A percentile compares a stretch with the other conserved stretches of the same genome.
Evolutionary conservation across 169 alveolate genomes (phyloP).

Genomic region (Cryptosporidium bovis): DNA sequence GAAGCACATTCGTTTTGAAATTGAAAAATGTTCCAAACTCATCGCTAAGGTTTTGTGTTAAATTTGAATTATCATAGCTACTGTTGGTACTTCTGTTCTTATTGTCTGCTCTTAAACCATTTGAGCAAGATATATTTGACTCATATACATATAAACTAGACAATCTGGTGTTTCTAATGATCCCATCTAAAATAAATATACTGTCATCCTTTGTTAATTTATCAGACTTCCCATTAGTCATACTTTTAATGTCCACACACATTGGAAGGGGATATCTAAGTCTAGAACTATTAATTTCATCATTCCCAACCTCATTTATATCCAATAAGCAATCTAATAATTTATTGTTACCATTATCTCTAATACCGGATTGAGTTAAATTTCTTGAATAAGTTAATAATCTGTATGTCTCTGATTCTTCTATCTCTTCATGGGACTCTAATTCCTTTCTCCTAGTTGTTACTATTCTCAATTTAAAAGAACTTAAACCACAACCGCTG

Average conservation of each 20-base stretch:
- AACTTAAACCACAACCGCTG: neutral
- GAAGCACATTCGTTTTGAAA: conserved; percentile 88
- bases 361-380: conserved; percentile 24
- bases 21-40: conserved; percentile 79
- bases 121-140: conserved; percentile 87
- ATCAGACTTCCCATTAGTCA: neutral
- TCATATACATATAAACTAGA: conserved; percentile 89
- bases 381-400: conserved; percentile 48
- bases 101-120: no score
- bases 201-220: no score
- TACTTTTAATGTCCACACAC: conserved; percentile 2
- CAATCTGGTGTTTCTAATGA: conserved; percentile 12
- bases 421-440: neutral
- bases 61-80: no score
- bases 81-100: no score
- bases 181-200: neutral
- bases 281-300: neutral
- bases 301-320: neutral
- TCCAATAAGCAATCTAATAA: conserved; percentile 22
- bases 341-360: conserved; percentile 15
- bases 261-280: conserved; percentile 43
- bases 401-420: conserved; percentile 65
- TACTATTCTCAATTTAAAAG: conserved; percentile 45
- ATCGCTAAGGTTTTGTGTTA: no score
- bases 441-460: neutral